Percentiles rank a stretch among this genome's conserved stretches.
Evolutionary conservation across 441 rosid species (phyloP).

Genomic region (Croton laevigatus): DNA sequence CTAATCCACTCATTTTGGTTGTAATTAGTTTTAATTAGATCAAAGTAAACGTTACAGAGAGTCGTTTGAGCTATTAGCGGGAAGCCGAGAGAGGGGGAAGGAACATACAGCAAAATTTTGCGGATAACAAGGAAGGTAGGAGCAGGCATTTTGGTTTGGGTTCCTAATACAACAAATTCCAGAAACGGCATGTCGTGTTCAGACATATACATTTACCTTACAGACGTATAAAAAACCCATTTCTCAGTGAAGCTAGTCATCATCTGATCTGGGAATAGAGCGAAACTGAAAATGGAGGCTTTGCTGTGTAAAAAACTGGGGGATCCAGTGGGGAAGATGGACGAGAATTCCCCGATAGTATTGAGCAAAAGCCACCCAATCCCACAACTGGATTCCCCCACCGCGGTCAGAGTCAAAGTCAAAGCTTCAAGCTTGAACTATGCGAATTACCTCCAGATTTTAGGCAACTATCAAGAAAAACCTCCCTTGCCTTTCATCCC

Average conservation of each 20-base stretch:
- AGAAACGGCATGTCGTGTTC: no score
- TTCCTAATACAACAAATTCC: no score
- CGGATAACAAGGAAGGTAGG: no score
- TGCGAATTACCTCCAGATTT: slow-evolving; percentile 84
- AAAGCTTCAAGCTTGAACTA: slow-evolving; percentile 87
- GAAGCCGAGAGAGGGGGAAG: background rate
- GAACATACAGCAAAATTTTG: no score
- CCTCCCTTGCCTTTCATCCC: slow-evolving; percentile 80
- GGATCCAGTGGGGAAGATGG: slow-evolving; percentile 43
- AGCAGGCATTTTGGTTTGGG: no score
- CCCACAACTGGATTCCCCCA: slow-evolving; percentile 54
- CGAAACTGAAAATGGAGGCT: slow-evolving; percentile 57
- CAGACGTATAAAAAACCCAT: no score
- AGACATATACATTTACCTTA: no score
- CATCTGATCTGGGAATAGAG: no score
- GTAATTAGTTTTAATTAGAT: no score
- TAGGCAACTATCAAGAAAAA: slow-evolving; percentile 88
- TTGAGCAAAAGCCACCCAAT: slow-evolving; percentile 43
- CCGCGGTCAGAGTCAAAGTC: slow-evolving; percentile 65
- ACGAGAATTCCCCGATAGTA: slow-evolving; percentile 41
- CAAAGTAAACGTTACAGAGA: no score
- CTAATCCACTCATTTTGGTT: slow-evolving; percentile 5
- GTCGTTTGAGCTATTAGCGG: background rate
- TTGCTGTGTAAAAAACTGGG: slow-evolving; percentile 66
- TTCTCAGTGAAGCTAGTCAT: no score